Conservation (phyloP, 1,284 basidiomycete genomes). For the Microbotryum lychnidis-dioicae region DNA sequence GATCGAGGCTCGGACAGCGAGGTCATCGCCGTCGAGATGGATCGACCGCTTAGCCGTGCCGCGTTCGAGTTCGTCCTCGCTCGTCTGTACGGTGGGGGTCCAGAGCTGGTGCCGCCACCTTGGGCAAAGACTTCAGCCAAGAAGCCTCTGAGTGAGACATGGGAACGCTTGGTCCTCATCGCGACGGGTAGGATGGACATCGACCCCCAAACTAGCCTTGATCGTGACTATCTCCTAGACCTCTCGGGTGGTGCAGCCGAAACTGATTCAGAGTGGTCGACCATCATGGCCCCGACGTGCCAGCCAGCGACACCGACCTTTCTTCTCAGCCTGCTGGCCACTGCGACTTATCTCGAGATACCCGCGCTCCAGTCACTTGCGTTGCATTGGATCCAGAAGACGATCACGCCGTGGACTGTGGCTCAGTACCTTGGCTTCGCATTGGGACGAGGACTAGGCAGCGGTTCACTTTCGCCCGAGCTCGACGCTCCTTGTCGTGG, state of each 20-base stretch:
- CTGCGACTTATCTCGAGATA: conserved; percentile 75
- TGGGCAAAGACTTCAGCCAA: conserved; percentile 1
- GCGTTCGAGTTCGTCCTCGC: conserved; percentile 24
- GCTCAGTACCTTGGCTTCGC: conserved; percentile 70
- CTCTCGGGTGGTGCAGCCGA: too few species aligned
- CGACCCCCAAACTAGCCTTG: too few species aligned
- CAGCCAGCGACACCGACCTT: conserved; percentile 73
- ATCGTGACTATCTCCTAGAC: too few species aligned
- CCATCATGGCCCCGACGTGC: conserved; percentile 39
- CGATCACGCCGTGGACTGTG: conserved; percentile 71
- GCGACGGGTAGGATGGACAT: too few species aligned
- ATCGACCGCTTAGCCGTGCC: conserved; percentile 29
- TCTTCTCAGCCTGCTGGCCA: conserved; percentile 75
- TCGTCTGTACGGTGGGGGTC: conserved; percentile 12
- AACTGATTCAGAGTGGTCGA: not conserved
- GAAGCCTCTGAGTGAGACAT: not conserved
- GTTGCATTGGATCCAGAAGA: conserved; percentile 59
- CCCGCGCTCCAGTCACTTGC: conserved; percentile 67
- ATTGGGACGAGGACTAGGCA: conserved; percentile 60
- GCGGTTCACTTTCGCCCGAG: conserved; percentile 43
- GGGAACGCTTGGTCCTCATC: conserved; percentile 23
- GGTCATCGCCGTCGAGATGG: conserved; percentile 35
- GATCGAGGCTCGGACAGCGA: conserved; percentile 36
- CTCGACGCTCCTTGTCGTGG: conserved; percentile 55
- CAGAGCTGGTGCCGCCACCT: conserved; percentile 6